Evolutionary conservation across 164 flowering plant species (phyloP), one percentile per base, ranked within the genome.

Genomic region (Saururus chinensis): DNA sequence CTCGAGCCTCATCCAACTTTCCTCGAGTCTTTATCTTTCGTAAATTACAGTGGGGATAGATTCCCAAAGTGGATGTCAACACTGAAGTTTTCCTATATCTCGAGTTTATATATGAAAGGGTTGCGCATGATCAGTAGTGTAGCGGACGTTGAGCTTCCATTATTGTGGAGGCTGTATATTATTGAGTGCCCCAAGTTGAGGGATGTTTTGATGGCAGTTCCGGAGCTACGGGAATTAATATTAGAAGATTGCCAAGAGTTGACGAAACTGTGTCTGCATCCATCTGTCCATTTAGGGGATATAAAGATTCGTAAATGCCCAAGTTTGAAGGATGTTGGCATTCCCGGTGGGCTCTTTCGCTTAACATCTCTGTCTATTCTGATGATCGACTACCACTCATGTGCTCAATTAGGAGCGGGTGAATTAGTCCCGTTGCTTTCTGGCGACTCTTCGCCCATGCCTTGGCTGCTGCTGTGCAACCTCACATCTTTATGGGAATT

Each of bases 51-150:
- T 7, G 76, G 77, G 1, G 57, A 6, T 2, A 53, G 19, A 9
- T 75, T 77, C 40, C 74, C 83, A 41, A 37, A 0, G 41, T 79
- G 82, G 79, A 4, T 75, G 19, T 74, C 69, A 40, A 53, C 66
- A 55, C 17, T 61, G 0, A 62, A 64, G 21, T 76, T 66, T 24
- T 24, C 49, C 7, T 48, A 59, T 26, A 9, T 76, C 19, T 58
- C 9, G 7, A 22, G 7, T 1, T 12, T 79, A 9, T 13, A 4
- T 0, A 48, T 79, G 0, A 14, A 9, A 0, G 0, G n/a, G 55
- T 17, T 73, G 75, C 42, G 30, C n/a, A 19, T n/a, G 56, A 4
- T 71, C 79, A 37, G 4, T 0, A 0, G 60, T 8, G 21, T 54
- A 72, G 25, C 78, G 78, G 17, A 51, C 76, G 13, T 66, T 8